Evolutionary conservation across 129 eudicot genomes (phyloP), one percentile per base, ranked within the genome.

Genomic region (Ambrosia trifida): DNA sequence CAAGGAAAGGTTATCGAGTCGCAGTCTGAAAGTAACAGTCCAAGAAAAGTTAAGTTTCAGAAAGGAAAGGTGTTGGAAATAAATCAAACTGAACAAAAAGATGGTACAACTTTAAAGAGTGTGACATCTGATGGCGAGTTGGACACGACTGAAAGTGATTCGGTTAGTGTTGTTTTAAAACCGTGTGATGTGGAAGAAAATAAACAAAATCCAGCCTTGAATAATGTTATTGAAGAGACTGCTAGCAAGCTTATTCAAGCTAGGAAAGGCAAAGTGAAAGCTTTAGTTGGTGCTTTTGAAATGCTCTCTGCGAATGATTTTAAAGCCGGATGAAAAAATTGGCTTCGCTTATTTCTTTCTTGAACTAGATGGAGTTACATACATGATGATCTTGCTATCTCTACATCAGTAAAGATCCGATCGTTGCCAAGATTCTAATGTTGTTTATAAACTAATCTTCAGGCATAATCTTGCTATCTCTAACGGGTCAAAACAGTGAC

Each of bases 261-360:
- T 38, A 82, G 85, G 64, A 89, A 80, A 66, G 83, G 89, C 78
- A 85, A 83, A 80, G 95, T 90, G 61, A 78, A 85, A 59, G 97
- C 95, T 66, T 58, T 90, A 72, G 95, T 90, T 66, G 89, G 85
- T 65, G 95, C 91, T 68, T 90, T 90, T 60, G 97, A 90, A 74
- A 72, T 72, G 69, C 17, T 72, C 18, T 72, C 76, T 43, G 31
- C 54, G 57, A 20, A 43, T 59, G 38, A 54, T 31, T 68, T 31
- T 59, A 59, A 56, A 59, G 33, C 65, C 64, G 2, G 0, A 4
- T 5, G 5, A 59, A 59, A 56, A 20, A 56, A 20, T 20, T 7
- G 7, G n/a, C 35, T 56, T 56, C 20, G 62, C n/a, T 56, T 44
- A 1, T 44, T 44, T 56, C 62, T 56, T 56, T 14, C 33, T 56